Conservation (phyloP, 2,329 filamentous ascomycete species). For the Colletotrichum theobromicola region DNA sequence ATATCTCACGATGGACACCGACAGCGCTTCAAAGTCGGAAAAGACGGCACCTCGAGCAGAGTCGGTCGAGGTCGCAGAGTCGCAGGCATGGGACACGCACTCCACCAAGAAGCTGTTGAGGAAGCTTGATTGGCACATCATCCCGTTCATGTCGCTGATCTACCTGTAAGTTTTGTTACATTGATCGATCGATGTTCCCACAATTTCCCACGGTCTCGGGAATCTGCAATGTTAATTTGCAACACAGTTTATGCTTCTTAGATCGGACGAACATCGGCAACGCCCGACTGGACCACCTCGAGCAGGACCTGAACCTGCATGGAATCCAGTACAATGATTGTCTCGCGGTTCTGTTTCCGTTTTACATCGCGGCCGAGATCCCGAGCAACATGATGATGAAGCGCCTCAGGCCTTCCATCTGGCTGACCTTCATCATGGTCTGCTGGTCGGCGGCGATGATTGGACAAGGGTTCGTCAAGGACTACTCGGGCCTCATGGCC, state of each 20-base stretch:
- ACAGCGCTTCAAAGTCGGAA: background rate
- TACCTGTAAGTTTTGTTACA: constrained; percentile 43
- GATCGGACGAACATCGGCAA: constrained; percentile 22
- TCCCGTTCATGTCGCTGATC: constrained; percentile 58
- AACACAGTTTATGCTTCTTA: constrained; percentile 32
- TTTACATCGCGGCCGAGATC: constrained; percentile 27
- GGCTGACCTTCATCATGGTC: constrained; percentile 25
- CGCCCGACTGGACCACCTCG: constrained; percentile 21
- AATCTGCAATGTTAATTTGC: constrained; percentile 38
- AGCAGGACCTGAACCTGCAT: constrained; percentile 12
- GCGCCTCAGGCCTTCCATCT: constrained; percentile 23
- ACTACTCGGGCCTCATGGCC: constrained; percentile 24
- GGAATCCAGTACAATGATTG: constrained; percentile 24
- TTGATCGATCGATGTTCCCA: background rate
- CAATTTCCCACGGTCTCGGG: background rate
- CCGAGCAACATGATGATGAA: constrained; percentile 28
- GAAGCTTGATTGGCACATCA: constrained; percentile 54
- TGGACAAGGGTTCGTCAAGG: constrained; percentile 26
- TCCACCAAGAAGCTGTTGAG: constrained; percentile 47
- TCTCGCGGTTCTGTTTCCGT: constrained; percentile 26
- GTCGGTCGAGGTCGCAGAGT: constrained; percentile 8
- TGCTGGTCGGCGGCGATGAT: constrained; percentile 27
- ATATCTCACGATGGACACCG: background rate
- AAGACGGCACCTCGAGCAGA: background rate
- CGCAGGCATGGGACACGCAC: constrained; percentile 24